A percentile compares a stretch with the other conserved stretches of the same genome.
These are phyloP conservation scores for Melaleuca alternifolia DNA, from an alignment of 345 rosid genomes.

Conservation along the genomic window DNA sequence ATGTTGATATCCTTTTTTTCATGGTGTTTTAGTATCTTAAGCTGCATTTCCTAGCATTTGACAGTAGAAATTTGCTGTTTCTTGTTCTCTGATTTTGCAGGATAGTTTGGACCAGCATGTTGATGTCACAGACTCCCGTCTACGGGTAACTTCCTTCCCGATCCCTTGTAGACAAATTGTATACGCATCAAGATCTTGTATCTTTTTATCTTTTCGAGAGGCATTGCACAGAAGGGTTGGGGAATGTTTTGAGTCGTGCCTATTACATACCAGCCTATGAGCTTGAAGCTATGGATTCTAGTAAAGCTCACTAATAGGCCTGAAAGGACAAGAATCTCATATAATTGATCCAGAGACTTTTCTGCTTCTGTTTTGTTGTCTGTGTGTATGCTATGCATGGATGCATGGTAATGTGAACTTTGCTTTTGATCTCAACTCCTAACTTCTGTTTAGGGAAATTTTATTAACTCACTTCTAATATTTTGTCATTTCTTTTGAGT, in stretches of 20 bases:
- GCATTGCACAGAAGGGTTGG: neutral
- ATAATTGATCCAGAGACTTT: neutral
- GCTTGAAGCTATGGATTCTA: neutral
- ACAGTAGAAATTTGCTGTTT: neutral
- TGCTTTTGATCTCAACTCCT: neutral
- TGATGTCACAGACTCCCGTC: constrained; percentile 28
- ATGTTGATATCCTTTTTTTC: neutral
- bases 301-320: neutral
- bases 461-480: neutral
- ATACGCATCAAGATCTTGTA: neutral
- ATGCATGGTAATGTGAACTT: neutral
- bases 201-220: neutral
- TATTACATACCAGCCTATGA: neutral
- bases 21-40: neutral
- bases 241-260: neutral
- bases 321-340: neutral
- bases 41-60: neutral
- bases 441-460: neutral
- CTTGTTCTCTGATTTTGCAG: constrained; percentile 8
- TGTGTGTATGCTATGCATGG: neutral
- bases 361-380: neutral
- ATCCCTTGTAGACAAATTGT: neutral
- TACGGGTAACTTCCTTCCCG: constrained; percentile 11
- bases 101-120: constrained; percentile 35
- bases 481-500: neutral